Percentiles rank a stretch among this genome's conserved stretches.
Evolutionary conservation across 2,329 filamentous ascomycete species (phyloP).

Genomic region (Trichoderma sp.): DNA sequence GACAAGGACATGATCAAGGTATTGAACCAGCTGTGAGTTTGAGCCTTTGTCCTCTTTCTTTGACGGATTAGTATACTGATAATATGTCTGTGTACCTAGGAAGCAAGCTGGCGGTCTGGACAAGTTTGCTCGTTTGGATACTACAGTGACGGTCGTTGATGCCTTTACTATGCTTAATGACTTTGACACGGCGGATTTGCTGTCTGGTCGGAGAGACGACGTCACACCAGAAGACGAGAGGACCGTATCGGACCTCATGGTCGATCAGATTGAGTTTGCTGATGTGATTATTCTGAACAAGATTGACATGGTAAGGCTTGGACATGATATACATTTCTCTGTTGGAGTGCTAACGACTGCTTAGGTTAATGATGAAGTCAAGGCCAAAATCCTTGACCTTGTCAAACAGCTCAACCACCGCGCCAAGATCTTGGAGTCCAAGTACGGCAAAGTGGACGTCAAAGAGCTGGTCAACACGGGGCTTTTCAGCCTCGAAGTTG

Average conservation of each 20-base stretch:
- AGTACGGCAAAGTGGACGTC: slow-evolving; percentile 61
- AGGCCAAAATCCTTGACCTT: slow-evolving; percentile 52
- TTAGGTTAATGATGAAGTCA: slow-evolving; percentile 44
- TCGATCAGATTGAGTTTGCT: slow-evolving; percentile 77
- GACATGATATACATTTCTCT: not conserved
- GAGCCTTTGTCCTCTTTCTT: rapidly evolving
- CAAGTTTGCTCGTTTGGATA: slow-evolving; percentile 67
- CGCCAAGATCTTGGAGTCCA: slow-evolving; percentile 64
- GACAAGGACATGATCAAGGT: slow-evolving; percentile 41
- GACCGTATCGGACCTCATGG: slow-evolving; percentile 73
- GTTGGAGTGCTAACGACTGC: not conserved
- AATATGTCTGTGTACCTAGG: slow-evolving; percentile 30
- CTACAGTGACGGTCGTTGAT: slow-evolving; percentile 72
- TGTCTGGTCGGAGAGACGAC: slow-evolving; percentile 64
- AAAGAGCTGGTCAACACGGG: slow-evolving; percentile 65
- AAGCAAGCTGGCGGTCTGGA: slow-evolving; percentile 64
- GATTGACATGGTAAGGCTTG: slow-evolving; percentile 57
- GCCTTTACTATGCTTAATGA: slow-evolving; percentile 72
- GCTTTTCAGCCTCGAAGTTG: slow-evolving; percentile 64
- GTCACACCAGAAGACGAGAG: slow-evolving; percentile 68
- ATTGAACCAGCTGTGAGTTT: slow-evolving; percentile 41
- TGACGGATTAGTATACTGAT: not conserved
- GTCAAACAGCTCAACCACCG: slow-evolving; percentile 65
- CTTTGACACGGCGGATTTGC: slow-evolving; percentile 69
- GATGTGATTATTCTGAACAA: slow-evolving; percentile 75